Evolutionary conservation across 257 asterid genomes (phyloP).

Genomic region (Lycium ferocissimum): DNA sequence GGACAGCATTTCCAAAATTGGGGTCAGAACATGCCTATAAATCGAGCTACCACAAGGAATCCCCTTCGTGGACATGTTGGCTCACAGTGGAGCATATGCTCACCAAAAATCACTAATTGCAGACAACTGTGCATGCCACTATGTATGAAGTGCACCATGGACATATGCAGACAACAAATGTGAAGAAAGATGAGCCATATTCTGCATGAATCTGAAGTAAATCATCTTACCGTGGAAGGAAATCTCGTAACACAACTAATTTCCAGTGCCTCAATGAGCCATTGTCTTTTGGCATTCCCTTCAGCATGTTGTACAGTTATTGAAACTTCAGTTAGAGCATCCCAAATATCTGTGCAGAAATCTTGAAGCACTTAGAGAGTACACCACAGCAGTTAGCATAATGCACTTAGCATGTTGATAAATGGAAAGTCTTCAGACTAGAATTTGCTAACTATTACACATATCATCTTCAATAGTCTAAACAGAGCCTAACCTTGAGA

Average conservation of each 20-base stretch:
- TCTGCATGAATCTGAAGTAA: not conserved
- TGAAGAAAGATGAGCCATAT: not conserved
- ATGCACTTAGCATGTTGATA: constrained; percentile 1
- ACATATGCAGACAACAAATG: not conserved
- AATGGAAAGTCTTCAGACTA: not conserved
- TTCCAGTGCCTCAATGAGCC: constrained; percentile 84
- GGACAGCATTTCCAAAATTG: not conserved
- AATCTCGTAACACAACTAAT: constrained; percentile 74
- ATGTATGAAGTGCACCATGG: not conserved
- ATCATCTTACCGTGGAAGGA: constrained; percentile 85
- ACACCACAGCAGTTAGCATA: constrained; percentile 12
- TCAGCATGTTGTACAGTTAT: constrained; percentile 66
- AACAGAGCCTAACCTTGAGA: constrained; percentile 65
- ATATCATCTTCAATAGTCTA: not conserved
- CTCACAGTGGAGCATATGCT: not conserved
- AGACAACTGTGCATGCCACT: not conserved
- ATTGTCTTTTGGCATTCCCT: constrained; percentile 67
- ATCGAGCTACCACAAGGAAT: not conserved
- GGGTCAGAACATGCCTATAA: not conserved
- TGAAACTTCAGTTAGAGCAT: constrained; percentile 70
- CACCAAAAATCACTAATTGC: not conserved
- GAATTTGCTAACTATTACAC: constrained; percentile 12
- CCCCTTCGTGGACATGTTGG: not conserved
- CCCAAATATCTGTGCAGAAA: constrained; percentile 73
- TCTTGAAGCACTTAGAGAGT: constrained; percentile 22